Conservation (phyloP, 2,329 filamentous ascomycete species). For the Lachnellula cervina region DNA sequence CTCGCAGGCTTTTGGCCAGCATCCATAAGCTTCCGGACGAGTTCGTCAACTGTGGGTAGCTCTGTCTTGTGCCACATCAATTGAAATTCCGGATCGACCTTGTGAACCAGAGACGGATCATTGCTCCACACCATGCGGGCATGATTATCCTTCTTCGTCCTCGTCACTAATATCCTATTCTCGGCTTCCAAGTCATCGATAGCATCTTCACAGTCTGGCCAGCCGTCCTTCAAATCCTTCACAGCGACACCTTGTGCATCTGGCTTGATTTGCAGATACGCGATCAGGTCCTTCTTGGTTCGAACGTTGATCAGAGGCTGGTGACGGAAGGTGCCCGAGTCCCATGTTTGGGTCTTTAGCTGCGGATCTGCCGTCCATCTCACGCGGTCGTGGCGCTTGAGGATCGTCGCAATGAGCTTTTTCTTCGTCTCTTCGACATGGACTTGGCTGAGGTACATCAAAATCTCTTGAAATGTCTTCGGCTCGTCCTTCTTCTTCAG, state of each 20-base stretch:
- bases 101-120: constrained; percentile 69
- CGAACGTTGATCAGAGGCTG: constrained; percentile 79
- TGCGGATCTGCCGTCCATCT: constrained; percentile 51
- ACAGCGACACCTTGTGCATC: constrained; percentile 78
- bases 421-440: constrained; percentile 57
- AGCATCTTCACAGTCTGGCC: constrained; percentile 76
- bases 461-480: constrained; percentile 69
- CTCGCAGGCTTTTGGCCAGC: constrained; percentile 35
- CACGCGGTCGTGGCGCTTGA: constrained; percentile 60
- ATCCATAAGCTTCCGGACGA: constrained; percentile 37
- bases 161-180: constrained; percentile 76
- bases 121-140: constrained; percentile 86
- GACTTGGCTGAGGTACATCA: constrained; percentile 73
- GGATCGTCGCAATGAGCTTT: constrained; percentile 60
- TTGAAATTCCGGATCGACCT: constrained; percentile 78
- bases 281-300: constrained; percentile 70
- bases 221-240: constrained; percentile 92
- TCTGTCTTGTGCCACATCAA: constrained; percentile 76
- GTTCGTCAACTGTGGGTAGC: constrained; percentile 52
- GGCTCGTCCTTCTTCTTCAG: constrained; percentile 67
- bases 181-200: constrained; percentile 73
- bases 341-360: constrained; percentile 62
- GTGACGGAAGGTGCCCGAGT: constrained; percentile 72
- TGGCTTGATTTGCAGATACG: constrained; percentile 73
- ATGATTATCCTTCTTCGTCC: constrained; percentile 88